Evolutionary conservation across 2,329 filamentous ascomycete species (phyloP), one percentile per base, ranked within the genome.

Genomic region (Nothomitra cinnamomea): DNA sequence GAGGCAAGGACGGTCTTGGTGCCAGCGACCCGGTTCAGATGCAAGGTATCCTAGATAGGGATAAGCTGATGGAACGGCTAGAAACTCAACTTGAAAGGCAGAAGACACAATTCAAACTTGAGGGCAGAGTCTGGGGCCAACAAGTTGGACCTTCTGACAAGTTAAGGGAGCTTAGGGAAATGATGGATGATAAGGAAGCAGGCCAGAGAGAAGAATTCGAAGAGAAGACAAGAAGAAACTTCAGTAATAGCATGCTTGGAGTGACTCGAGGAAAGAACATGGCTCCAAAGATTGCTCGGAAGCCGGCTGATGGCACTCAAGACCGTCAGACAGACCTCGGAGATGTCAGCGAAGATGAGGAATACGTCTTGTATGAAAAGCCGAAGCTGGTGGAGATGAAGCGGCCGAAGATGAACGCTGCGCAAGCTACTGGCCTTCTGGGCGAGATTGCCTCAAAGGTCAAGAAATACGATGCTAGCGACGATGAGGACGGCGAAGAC

Each of bases 81-180:
- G 89, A 95, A 67, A 94, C 87, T 74, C 92, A 96, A 69, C 79
- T 98, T 42, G 90, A 96, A 71, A 77, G 92, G 58, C 90, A 95
- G 58, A 96, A 96, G 77, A 96, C 92, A 0, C 89, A 96, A 65
- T 95, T 87, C 69, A 95, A 95, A 69, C 79, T 98, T 32, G 92
- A 96, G 68, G 92, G 92, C 60, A 87, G 87, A 66, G 82, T 87
- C 7, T 95, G 90, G 85, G 83, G 83, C 57, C 85, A 94, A 57
- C 72, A 77, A 52, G 76, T 84, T 58, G 87, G 87, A 36, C 90
- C 92, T 12, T 95, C 88, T 45, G 92, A 98, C 69, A 83, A 89
- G 61, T 74, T 98, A 55, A 83, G 92, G 59, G 90, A 94, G 59
- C 74, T 96, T 51, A 83, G 92, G 55, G 90, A 96, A 68, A 83